Base-by-base conservation (phyloP, 2,329 filamentous ascomycete genomes). In the Dothidotthia symphoricarpi region DNA sequence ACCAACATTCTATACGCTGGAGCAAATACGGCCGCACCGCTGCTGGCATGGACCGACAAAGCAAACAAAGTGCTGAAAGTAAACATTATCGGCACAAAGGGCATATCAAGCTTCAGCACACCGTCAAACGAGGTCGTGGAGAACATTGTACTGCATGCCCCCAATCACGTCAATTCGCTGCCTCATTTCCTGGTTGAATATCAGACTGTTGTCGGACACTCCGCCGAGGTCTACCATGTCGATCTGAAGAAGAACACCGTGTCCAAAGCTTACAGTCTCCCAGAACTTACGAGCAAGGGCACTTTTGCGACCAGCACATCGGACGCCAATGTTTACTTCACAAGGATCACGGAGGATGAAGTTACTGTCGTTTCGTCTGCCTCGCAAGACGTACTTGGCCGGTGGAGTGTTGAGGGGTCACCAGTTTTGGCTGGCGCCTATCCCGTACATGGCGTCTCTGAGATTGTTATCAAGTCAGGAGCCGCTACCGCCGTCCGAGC, bases 111-210 rank as follows among this genome's bases (percentile, higher is more conserved):
- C 25, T 74, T 75, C 58, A 61, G 60, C 34, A 69, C 73, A 15
- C 69, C 70, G 12, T 64, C 59, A 31, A 53, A 61, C 16, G 55
- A 67, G 10, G 49, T 55, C 10, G 59, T 75, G 3, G 74, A 82
- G 38, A 70, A 72, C 14, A 72, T 86, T 30, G 66, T 69, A 2
- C 73, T 95, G 15, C 87, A 94, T 59, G 86, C 86, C 1, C 85
- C 88, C 12, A 81, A 82, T 49, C 75, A 84, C 38, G 69, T 81
- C 19, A 85, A 86, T 57, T 84, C 86, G 3, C 75, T 82, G 30
- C 75, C 88, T 25, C 88, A 95, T 69, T 94, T 96, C 70, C 72
- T 96, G 22, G 85, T 95, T 4, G 86, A 95, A 53, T 88, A 81
- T 53, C 76, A 83, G 53, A 87, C 87, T 0, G 74, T 74, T 24